phyloP scores from a whole-genome alignment of 164 flowering plant genomes.

The Macadamia tetraphylla region DNA sequence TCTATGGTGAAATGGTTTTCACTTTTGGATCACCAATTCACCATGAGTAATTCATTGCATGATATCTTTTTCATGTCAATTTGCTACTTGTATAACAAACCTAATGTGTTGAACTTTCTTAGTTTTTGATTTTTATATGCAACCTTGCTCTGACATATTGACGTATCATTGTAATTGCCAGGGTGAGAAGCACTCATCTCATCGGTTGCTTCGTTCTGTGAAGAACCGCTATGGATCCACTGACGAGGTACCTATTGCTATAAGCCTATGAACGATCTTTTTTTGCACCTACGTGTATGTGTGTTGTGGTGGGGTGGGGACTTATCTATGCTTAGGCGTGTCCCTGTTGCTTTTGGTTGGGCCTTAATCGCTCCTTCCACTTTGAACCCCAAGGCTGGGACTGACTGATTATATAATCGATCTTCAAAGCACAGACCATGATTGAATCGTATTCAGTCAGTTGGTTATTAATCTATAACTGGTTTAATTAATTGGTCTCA shows the following conservation, averaged over 20 bases:
- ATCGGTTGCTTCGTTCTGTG: slow-evolving; percentile 87
- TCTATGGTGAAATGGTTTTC: not conserved
- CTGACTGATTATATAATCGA: too few relatives aligned
- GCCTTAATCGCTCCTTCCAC: too few relatives aligned
- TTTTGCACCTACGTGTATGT: too few relatives aligned
- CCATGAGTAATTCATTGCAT: not conserved
- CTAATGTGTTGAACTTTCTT: not conserved
- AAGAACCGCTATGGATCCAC: slow-evolving; percentile 97
- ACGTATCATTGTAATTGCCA: slow-evolving; percentile 15
- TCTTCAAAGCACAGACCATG: too few relatives aligned
- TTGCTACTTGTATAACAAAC: not conserved
- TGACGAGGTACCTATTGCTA: slow-evolving; percentile 59
- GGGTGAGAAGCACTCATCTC: slow-evolving; percentile 84
- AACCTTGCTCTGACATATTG: not conserved
- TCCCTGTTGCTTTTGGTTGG: too few relatives aligned
- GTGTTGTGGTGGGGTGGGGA: too few relatives aligned
- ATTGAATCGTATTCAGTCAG: too few relatives aligned
- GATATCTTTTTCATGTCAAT: not conserved
- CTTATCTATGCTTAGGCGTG: too few relatives aligned
- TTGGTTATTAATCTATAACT: too few relatives aligned
- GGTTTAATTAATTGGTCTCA: too few relatives aligned
- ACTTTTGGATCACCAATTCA: too few relatives aligned
- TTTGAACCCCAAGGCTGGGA: too few relatives aligned
- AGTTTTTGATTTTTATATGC: not conserved
- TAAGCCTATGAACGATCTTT: not conserved